Evolutionary conservation across 2,329 filamentous ascomycete species (phyloP).

Genomic region (Lithohypha guttulata): DNA sequence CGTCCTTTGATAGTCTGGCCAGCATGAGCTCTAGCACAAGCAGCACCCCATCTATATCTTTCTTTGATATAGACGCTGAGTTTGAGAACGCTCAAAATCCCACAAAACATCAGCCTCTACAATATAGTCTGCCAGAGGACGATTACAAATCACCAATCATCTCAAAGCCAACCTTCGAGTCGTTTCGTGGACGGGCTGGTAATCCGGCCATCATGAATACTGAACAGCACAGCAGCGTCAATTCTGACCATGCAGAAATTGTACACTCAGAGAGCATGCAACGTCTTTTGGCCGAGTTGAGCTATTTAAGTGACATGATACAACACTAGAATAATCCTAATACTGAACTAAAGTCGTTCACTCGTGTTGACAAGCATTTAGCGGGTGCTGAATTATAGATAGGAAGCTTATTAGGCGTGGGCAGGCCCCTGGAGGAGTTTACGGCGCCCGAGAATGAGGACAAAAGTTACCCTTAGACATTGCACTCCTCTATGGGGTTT

Average conservation of each 20-base stretch:
- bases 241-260: slow-evolving; percentile 1
- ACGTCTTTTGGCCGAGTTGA: slow-evolving; percentile 41
- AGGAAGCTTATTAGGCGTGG: too few relatives aligned
- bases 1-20: slow-evolving; percentile 26
- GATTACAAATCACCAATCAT: slow-evolving; percentile 14
- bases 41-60: slow-evolving; percentile 14
- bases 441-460: too few relatives aligned
- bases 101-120: background rate
- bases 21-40: slow-evolving; percentile 28
- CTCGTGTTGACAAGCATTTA: too few relatives aligned
- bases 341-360: background rate
- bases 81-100: slow-evolving; percentile 3
- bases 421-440: too few relatives aligned
- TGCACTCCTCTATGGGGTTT: too few relatives aligned
- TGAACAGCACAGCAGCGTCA: background rate
- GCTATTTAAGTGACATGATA: slow-evolving; percentile 35
- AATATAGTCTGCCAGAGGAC: slow-evolving; percentile 19
- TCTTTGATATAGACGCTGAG: slow-evolving; percentile 11
- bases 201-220: background rate
- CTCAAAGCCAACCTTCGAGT: slow-evolving; percentile 10
- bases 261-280: slow-evolving; percentile 32
- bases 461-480: too few relatives aligned
- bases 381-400: too few relatives aligned
- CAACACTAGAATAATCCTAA: slow-evolving; percentile 2
- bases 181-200: background rate